A percentile compares a stretch with the other conserved stretches of the same genome.
Evolutionary conservation across 257 asterid genomes (phyloP).

Genomic region (Ocimum tenuiflorum): DNA sequence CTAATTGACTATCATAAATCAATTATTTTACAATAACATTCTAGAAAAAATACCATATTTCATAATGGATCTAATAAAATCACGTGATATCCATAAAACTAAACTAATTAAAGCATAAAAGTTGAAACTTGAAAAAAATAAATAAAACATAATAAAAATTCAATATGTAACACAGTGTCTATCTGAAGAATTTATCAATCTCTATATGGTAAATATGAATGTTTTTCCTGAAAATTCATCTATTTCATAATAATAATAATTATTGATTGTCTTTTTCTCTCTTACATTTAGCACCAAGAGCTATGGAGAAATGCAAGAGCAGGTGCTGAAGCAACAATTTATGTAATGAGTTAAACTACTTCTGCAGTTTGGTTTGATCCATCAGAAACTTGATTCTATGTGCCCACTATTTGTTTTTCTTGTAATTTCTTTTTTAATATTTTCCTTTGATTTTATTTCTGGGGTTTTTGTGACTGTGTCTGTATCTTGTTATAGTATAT

Average conservation of each 20-base stretch:
- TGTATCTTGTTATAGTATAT: conserved; percentile 41
- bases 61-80: too few relatives aligned
- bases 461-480: conserved; percentile 38
- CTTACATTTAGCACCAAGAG: conserved; percentile 48
- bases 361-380: conserved; percentile 25
- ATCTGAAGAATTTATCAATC: background rate
- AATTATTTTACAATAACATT: too few relatives aligned
- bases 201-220: background rate
- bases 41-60: too few relatives aligned
- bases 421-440: background rate
- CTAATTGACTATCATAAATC: too few relatives aligned
- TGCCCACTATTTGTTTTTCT: conserved; percentile 21
- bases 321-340: conserved; percentile 31
- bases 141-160: too few relatives aligned
- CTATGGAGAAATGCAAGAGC: conserved; percentile 60
- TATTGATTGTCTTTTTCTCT: background rate
- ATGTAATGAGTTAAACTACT: conserved; percentile 8
- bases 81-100: too few relatives aligned
- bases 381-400: conserved; percentile 18
- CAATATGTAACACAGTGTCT: too few relatives aligned
- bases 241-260: background rate
- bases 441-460: background rate
- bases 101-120: too few relatives aligned
- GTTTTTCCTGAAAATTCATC: too few relatives aligned
- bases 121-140: too few relatives aligned